Base-by-base conservation (phyloP, 2,329 filamentous ascomycete species). In the Hortaea sp. region DNA sequence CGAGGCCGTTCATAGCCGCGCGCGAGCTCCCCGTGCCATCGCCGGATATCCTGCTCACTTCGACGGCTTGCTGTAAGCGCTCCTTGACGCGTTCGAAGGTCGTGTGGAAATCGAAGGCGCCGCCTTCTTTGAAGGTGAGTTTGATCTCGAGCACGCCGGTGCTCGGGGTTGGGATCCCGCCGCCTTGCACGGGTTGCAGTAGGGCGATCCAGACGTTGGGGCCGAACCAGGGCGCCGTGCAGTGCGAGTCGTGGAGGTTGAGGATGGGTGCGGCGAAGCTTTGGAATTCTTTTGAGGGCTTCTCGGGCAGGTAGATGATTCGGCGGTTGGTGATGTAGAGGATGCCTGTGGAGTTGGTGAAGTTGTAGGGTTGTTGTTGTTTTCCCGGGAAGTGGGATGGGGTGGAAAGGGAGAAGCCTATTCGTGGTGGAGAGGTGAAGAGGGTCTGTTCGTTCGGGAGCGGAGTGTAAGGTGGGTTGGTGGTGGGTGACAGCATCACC, bases 51-150 rank as follows among this genome's bases (percentile, higher is more conserved):
- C 82, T 69, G 30, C 82, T 82, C 48, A 85, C 76, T 46, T 92
- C 85, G 34, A 88, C 79, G 6, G 82, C 87, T 58, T 95, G 87
- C 53, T 84, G 77, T 46, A 95, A 69, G 5, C 88, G 78, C 61
- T 94, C 89, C 62, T 87, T 88, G 53, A 95, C 81, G 46, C 84
- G 76, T 58, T 94, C 87, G 60, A 89, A 95, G 44, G 79, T 79
- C 43, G 79, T 78, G 58, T 89, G 83, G 61, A 94, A 97, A 56
- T 95, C 88, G 64, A 85, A 92, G 48, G 89, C 89, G n/a, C 90
- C 90, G 39, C 90, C 90, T 52, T 97, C 89, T 62, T 88, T 89
- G 72, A 97, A 97, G 20, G 83, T 88, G 58, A 95, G 76, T 63
- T 85, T 88, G 54, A 94, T 66, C 58, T 92, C 87, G 39, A 95